Percentiles rank a stretch among this genome's conserved stretches.
phyloP scores from a whole-genome alignment of 129 eudicot species.

The Helichrysum umbraculigerum region DNA sequence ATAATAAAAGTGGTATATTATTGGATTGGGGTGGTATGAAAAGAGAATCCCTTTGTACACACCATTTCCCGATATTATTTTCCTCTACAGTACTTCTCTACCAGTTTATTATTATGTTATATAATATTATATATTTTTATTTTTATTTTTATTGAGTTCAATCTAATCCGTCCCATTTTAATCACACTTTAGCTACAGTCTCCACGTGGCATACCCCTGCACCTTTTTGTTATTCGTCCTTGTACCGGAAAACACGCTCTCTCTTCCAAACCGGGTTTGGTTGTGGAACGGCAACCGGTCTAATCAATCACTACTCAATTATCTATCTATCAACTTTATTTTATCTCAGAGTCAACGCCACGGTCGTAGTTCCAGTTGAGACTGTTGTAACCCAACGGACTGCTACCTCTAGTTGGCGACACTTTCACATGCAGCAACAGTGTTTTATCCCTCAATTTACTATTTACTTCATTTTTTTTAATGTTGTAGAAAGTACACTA shows the following conservation, averaged over 20 bases:
- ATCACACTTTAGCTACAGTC: constrained; percentile 28
- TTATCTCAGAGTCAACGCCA: constrained; percentile 29
- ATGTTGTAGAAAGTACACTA: too few relatives aligned
- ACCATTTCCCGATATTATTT: constrained; percentile 28
- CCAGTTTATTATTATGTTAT: neutral
- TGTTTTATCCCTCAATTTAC: neutral
- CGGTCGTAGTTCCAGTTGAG: constrained; percentile 21
- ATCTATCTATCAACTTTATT: neutral
- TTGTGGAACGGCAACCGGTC: constrained; percentile 20
- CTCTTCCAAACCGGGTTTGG: constrained; percentile 20
- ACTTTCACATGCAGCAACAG: constrained; percentile 25
- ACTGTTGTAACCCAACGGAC: constrained; percentile 17
- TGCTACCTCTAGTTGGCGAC: neutral
- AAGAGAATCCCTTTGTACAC: too few relatives aligned
- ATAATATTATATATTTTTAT: neutral
- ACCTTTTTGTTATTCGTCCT: constrained; percentile 63
- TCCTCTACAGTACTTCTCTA: constrained; percentile 33
- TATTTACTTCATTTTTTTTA: too few relatives aligned
- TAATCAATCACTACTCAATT: constrained; percentile 13
- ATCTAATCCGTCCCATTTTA: constrained; percentile 55
- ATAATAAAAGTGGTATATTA: too few relatives aligned
- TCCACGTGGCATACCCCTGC: constrained; percentile 55
- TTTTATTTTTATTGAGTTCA: neutral
- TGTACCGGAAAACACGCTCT: constrained; percentile 80
- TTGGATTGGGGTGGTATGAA: too few relatives aligned